These are phyloP conservation scores for Colletotrichum tabaci DNA, from an alignment of 2,329 filamentous ascomycete genomes.

Conservation along the genomic window DNA sequence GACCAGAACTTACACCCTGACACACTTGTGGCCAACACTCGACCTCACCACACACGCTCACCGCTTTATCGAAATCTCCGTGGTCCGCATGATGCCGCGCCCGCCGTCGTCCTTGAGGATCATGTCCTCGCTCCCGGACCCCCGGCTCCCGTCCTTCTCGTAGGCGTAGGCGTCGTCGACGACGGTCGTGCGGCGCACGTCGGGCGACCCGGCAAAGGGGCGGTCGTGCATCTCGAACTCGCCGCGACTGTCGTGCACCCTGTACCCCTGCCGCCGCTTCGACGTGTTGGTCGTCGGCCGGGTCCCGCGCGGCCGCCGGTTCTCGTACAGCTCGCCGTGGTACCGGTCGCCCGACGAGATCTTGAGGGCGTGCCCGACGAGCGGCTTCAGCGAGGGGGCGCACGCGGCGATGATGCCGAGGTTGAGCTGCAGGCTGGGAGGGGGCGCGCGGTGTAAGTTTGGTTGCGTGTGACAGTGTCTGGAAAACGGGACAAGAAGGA, in stretches of 20 bases:
- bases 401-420: conserved; percentile 57
- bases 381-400: conserved; percentile 56
- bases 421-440: conserved; percentile 55
- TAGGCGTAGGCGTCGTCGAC: background rate
- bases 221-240: conserved; percentile 28
- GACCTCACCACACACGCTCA: background rate
- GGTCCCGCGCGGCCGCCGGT: conserved; percentile 16
- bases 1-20: too few relatives aligned
- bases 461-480: conserved; percentile 1
- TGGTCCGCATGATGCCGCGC: conserved; percentile 20
- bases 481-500: background rate
- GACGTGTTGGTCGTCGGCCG: conserved; percentile 15
- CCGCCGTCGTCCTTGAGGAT: conserved; percentile 20
- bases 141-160: background rate
- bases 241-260: conserved; percentile 5
- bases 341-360: conserved; percentile 43
- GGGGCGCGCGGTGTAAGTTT: conserved; percentile 1
- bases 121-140: conserved; percentile 25
- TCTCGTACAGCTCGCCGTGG: conserved; percentile 22
- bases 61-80: conserved; percentile 22
- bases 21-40: too few relatives aligned
- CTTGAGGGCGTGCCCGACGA: conserved; percentile 50
- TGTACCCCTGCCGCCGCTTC: conserved; percentile 28
- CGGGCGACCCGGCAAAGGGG: conserved; percentile 18
- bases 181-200: background rate